Conservation (phyloP, 2,329 filamentous ascomycete species). For the Clarireedia monteithiana region DNA sequence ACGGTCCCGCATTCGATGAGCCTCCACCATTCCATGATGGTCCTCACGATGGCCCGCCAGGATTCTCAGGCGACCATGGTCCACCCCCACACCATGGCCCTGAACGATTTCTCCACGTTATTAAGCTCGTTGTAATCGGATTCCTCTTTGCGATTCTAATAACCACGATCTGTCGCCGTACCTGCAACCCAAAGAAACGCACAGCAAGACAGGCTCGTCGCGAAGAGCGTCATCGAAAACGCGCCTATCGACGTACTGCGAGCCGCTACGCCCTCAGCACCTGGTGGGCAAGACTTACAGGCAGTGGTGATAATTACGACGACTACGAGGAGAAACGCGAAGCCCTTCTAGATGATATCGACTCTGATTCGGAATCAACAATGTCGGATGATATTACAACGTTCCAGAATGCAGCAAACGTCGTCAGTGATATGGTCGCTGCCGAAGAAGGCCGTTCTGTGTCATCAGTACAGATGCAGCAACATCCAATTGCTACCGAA, state of each 20-base stretch:
- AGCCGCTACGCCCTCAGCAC: conserved; percentile 13
- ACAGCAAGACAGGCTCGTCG: conserved; percentile 13
- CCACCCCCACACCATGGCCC: not conserved
- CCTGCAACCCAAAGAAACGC: conserved; percentile 12
- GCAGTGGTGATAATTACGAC: conserved; percentile 14
- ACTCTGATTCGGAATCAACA: conserved; percentile 18
- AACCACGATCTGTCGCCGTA: conserved; percentile 17
- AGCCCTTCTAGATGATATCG: conserved; percentile 10
- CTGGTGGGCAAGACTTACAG: conserved; percentile 12
- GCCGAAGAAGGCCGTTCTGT: conserved; percentile 9
- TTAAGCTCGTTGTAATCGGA: conserved; percentile 19
- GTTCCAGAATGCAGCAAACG: conserved; percentile 17
- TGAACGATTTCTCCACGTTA: conserved; percentile 7
- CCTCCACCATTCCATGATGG: not conserved
- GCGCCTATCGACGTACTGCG: conserved; percentile 14
- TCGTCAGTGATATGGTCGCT: conserved; percentile 21
- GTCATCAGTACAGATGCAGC: not conserved
- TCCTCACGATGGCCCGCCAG: not conserved
- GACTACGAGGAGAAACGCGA: conserved; percentile 16
- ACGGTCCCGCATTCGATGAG: not conserved
- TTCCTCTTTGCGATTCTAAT: conserved; percentile 22
- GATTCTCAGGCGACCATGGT: not conserved
- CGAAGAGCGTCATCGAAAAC: conserved; percentile 16
- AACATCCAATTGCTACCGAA: not conserved
- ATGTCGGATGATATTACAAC: conserved; percentile 20